Evolutionary conservation across 225 moss, liverwort and hornwort species (phyloP), one percentile per base, ranked within the genome.

Genomic region (Thuidium tamariscinum): DNA sequence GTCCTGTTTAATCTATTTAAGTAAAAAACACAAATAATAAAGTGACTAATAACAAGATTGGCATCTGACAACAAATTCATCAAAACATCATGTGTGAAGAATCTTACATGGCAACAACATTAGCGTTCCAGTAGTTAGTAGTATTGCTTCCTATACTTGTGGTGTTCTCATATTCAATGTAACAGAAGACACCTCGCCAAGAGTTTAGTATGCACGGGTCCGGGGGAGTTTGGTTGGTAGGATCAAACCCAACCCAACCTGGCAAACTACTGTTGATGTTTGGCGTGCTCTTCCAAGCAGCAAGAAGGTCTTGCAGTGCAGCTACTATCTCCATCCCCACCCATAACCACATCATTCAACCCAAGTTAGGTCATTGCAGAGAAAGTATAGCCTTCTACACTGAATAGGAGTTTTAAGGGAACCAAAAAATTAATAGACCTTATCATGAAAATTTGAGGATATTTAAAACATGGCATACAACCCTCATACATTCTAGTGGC

Each of bases 161-260:
- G 1, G 57, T 10, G 4, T 5, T 22, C 2, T 37, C 0, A 23
- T 6, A 4, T 25, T 42, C 3, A 26, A 71, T 1, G 42, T 49
- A 77, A 67, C 90, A 90, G 22, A 41, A 72, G 23, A 88, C 30
- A 7, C 88, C 79, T 66, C 41, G 56, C 90, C 88, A 90, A 27
- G 83, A 6, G 1, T 36, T 0, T 0, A 8, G 0, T 7, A 2
- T 18, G 79, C 82, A 90, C 3, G 88, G 90, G 42, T 88, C 90
- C 0, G 1, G 0, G 0, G 0, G 0, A 10, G 30, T 4, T 36
- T 7, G 4, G 67, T n/a, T n/a, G n/a, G 7, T 4, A 15, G 36
- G 52, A 82, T 88, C 11, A 27, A 64, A 63, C 0, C 4, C 1
- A 22, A 2, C 1, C 90, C 90, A 90, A 49, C 85, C 83, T 9